Evolutionary conservation across 148 eudicot genomes (phyloP).

Genomic region (Cornus florida): DNA sequence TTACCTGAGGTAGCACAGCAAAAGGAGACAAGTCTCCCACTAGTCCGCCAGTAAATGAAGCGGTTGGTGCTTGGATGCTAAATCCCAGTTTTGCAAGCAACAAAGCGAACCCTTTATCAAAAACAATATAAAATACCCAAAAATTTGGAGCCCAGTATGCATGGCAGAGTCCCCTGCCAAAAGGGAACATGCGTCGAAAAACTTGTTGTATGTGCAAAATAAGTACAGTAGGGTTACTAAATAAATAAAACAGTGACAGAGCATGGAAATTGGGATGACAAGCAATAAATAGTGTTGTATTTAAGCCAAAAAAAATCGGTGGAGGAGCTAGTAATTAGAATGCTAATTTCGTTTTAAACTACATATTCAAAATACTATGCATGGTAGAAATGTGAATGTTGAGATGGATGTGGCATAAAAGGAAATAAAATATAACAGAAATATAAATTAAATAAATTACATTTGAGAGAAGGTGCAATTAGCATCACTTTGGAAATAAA

Average conservation of each 20-base stretch:
- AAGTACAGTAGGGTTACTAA: constrained; percentile 29
- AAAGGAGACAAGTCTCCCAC: constrained; percentile 98
- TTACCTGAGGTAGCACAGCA: constrained; percentile 81
- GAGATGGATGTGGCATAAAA: too few species aligned
- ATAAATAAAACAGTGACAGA: background rate
- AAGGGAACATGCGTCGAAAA: constrained; percentile 92
- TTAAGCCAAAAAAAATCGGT: background rate
- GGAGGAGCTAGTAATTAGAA: background rate
- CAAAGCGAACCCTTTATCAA: constrained; percentile 70
- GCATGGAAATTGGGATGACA: background rate
- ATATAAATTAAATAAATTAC: too few species aligned
- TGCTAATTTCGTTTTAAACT: background rate
- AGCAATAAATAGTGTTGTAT: background rate
- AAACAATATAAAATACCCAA: constrained; percentile 89
- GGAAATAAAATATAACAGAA: too few species aligned
- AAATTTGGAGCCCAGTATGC: constrained; percentile 99
- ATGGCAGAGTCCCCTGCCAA: constrained; percentile 99
- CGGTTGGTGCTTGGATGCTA: constrained; percentile 59
- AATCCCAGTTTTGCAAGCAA: constrained; percentile 63
- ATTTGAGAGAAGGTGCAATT: too few species aligned
- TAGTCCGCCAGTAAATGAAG: constrained; percentile 95
- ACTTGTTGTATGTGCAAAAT: constrained; percentile 88
- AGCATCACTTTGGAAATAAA: too few species aligned
- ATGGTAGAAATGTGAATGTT: too few species aligned
- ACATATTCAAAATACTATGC: background rate